Conservation (phyloP, 352 stramenopile species). For the Globisporangium ultimum region DNA sequence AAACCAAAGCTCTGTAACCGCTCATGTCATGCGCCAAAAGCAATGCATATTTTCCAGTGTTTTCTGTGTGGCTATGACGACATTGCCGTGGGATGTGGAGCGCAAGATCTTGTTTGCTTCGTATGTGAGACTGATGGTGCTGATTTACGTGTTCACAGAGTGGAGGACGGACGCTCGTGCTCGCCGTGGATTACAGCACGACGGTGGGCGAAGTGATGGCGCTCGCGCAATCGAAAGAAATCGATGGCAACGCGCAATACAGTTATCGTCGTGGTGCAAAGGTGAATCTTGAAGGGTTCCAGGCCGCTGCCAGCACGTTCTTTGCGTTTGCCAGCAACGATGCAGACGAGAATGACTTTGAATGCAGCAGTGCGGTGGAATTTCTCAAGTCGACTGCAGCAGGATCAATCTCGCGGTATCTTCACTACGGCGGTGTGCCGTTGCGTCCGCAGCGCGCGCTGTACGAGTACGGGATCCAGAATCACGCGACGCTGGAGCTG, state of each 20-base stretch:
- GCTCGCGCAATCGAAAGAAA: constrained; percentile 27
- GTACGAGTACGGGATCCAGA: constrained; percentile 64
- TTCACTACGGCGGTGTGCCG: constrained; percentile 62
- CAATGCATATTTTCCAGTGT: too few species aligned
- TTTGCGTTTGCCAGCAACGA: too few species aligned
- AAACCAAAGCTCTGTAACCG: too few species aligned
- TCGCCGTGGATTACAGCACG: constrained; percentile 24
- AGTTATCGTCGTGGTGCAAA: too few species aligned
- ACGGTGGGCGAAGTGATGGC: constrained; percentile 38
- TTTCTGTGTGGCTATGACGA: too few species aligned
- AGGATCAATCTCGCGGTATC: constrained; percentile 21
- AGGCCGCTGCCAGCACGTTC: too few species aligned
- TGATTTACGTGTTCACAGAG: constrained; percentile 22
- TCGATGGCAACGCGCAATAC: too few species aligned
- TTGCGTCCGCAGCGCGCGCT: constrained; percentile 42
- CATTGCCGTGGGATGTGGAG: too few species aligned
- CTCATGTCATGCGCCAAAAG: too few species aligned
- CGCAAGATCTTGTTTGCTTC: not conserved
- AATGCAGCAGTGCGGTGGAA: not conserved
- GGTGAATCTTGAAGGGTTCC: too few species aligned
- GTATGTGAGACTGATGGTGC: not conserved
- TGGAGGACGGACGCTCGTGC: constrained; percentile 31
- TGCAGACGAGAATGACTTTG: too few species aligned
- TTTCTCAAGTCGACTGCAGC: too few species aligned
- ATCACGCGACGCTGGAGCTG: constrained; percentile 57